Evolutionary conservation across 2,329 filamentous ascomycete genomes (phyloP), one percentile per base, ranked within the genome.

Genomic region (Eutypella sp.): DNA sequence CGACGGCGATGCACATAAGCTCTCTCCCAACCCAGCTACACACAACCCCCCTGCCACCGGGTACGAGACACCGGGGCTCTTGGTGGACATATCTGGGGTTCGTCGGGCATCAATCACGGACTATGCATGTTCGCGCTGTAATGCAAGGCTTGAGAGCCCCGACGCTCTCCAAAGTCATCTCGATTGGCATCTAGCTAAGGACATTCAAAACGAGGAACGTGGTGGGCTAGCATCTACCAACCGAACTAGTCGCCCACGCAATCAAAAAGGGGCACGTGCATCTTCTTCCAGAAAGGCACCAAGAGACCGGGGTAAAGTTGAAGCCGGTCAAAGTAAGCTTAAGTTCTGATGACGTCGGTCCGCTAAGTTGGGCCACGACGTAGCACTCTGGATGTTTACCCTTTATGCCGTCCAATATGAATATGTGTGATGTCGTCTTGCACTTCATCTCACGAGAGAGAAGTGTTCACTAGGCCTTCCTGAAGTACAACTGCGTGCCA

Each of bases 161-260:
- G 79, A 84, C 46, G 76, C 78, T 55, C 61, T 82, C 40, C 78
- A 83, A 53, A 91, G 87, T 67, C 93, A 99, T 64, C 75, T 85
- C 44, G 93, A 99, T 65, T 97, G 91, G 85, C 93, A 99, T 68
- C 85, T 96, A 67, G 93, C 93, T 39, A 89, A 87, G 67, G 87
- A 92, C 56, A 74, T 99, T 24, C 84, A 91, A 53, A 77, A 82
- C 2, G 66, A 74, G 47, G 75, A 85, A 68, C 74, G 75, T 73
- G 73, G 67, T 66, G 70, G 55, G 47, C 58, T 64, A 49, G 58
- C 65, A 71, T 72, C 75, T 64, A 73, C 61, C 53, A 66, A 65
- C 44, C 63, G 62, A 47, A 49, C 52, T 52, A 56, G 51, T 47
- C 61, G 55, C 55, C 57, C 60, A 56, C 64, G 62, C 57, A 51